Conservation (phyloP, 2,329 filamentous ascomycete species). For the Stemphylium beticola region DNA sequence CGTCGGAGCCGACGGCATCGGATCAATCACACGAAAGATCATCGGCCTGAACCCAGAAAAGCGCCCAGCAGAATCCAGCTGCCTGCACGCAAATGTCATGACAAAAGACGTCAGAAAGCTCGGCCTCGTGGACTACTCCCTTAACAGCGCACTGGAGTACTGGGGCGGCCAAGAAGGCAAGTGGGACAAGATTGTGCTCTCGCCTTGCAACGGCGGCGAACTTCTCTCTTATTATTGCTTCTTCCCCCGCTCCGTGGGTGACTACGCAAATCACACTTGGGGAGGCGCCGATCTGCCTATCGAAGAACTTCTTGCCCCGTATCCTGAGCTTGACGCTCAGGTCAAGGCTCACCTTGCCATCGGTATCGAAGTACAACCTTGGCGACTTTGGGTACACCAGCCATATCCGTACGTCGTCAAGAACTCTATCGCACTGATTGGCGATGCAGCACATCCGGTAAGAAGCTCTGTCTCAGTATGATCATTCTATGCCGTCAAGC, state of each 20-base stretch:
- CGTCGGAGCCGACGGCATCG: slow-evolving; percentile 71
- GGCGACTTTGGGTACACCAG: slow-evolving; percentile 69
- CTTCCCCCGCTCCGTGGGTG: slow-evolving; percentile 65
- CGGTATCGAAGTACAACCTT: slow-evolving; percentile 68
- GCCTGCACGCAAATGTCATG: slow-evolving; percentile 68
- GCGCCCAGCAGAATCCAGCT: slow-evolving; percentile 65
- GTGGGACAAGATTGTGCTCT: slow-evolving; percentile 72
- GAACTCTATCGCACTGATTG: slow-evolving; percentile 62
- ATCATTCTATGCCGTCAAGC: background rate
- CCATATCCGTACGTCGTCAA: slow-evolving; percentile 66
- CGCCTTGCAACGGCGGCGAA: slow-evolving; percentile 70
- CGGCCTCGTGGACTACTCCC: slow-evolving; percentile 68
- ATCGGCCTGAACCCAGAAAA: slow-evolving; percentile 68
- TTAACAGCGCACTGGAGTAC: slow-evolving; percentile 68
- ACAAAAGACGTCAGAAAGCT: slow-evolving; percentile 66
- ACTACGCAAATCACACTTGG: slow-evolving; percentile 68
- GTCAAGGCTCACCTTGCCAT: slow-evolving; percentile 65
- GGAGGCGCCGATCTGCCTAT: slow-evolving; percentile 58
- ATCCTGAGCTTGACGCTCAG: slow-evolving; percentile 64
- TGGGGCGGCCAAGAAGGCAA: slow-evolving; percentile 71
- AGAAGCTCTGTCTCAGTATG: slow-evolving; percentile 12
- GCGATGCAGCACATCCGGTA: slow-evolving; percentile 71
- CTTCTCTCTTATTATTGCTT: slow-evolving; percentile 74
- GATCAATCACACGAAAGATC: slow-evolving; percentile 66
- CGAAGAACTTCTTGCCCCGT: slow-evolving; percentile 66